Evolutionary conservation across 2,329 filamentous ascomycete genomes (phyloP).

Genomic region (Sphaerulina populicola): DNA sequence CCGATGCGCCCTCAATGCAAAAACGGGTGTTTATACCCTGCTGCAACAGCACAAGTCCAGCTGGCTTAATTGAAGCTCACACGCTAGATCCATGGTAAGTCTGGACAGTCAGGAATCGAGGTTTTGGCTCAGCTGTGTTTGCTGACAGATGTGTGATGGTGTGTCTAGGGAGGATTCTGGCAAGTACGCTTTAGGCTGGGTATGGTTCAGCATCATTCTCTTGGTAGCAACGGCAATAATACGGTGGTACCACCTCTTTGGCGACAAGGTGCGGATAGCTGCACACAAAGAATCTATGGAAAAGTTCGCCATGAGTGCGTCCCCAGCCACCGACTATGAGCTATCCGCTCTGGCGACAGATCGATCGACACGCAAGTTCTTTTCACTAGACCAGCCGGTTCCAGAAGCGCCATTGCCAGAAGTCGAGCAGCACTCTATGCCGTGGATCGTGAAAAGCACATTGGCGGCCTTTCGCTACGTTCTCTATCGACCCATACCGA

Average conservation of each 20-base stretch:
- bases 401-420: slow-evolving; percentile 56
- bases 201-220: slow-evolving; percentile 73
- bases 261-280: slow-evolving; percentile 84
- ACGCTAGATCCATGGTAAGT: slow-evolving; percentile 61
- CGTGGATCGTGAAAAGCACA: slow-evolving; percentile 65
- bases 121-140: not conserved
- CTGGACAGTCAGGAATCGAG: not conserved
- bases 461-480: slow-evolving; percentile 79
- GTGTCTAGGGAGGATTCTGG: slow-evolving; percentile 50
- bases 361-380: slow-evolving; percentile 64
- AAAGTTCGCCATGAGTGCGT: slow-evolving; percentile 51
- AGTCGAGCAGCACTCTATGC: slow-evolving; percentile 46
- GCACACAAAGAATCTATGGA: slow-evolving; percentile 76
- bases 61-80: slow-evolving; percentile 48
- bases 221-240: slow-evolving; percentile 59
- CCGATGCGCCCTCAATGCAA: slow-evolving; percentile 16
- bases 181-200: slow-evolving; percentile 81
- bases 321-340: slow-evolving; percentile 53
- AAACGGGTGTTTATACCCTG: slow-evolving; percentile 49
- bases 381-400: slow-evolving; percentile 55
- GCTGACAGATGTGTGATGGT: not conserved
- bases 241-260: slow-evolving; percentile 80
- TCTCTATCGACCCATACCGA: slow-evolving; percentile 79
- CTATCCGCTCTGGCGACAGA: slow-evolving; percentile 52
- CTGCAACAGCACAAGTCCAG: slow-evolving; percentile 48